phyloP scores from a whole-genome alignment of 2,329 filamentous ascomycete species.

The Trichoderma atroviride region DNA sequence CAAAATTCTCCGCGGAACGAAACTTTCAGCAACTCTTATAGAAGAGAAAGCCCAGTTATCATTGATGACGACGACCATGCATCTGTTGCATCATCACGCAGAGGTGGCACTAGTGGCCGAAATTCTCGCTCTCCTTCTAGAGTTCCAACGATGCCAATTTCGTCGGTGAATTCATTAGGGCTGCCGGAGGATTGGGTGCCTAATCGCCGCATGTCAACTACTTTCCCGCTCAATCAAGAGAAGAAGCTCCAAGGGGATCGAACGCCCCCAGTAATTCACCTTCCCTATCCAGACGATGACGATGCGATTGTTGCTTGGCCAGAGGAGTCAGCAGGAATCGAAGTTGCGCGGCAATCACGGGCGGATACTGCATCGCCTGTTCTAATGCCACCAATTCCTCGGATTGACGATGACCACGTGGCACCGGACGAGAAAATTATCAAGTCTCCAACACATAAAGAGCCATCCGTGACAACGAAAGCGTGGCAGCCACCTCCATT shows the following conservation, averaged over 20 bases:
- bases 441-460: not conserved
- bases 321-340: slow-evolving; percentile 25
- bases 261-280: slow-evolving; percentile 30
- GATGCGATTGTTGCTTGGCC: slow-evolving; percentile 33
- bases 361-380: slow-evolving; percentile 23
- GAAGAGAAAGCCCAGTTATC: not conserved
- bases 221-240: slow-evolving; percentile 37
- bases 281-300: slow-evolving; percentile 47
- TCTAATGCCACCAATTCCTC: slow-evolving; percentile 34
- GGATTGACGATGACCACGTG: slow-evolving; percentile 13
- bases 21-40: not conserved
- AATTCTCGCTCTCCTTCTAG: slow-evolving; percentile 41
- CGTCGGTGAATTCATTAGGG: slow-evolving; percentile 35
- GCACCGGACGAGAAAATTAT: slow-evolving; percentile 3
- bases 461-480: slow-evolving; percentile 33
- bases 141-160: slow-evolving; percentile 40
- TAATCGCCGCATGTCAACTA: slow-evolving; percentile 36
- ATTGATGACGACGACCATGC: slow-evolving; percentile 43
- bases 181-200: slow-evolving; percentile 12
- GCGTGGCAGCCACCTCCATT: slow-evolving; percentile 53
- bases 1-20: slow-evolving; percentile 47
- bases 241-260: slow-evolving; percentile 30
- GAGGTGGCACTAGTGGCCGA: slow-evolving; percentile 26
- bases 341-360: slow-evolving; percentile 7
- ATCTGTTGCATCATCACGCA: slow-evolving; percentile 33